Evolutionary conservation across 2,329 filamentous ascomycete genomes (phyloP).

Genomic region (Tolypocladium tundrense): DNA sequence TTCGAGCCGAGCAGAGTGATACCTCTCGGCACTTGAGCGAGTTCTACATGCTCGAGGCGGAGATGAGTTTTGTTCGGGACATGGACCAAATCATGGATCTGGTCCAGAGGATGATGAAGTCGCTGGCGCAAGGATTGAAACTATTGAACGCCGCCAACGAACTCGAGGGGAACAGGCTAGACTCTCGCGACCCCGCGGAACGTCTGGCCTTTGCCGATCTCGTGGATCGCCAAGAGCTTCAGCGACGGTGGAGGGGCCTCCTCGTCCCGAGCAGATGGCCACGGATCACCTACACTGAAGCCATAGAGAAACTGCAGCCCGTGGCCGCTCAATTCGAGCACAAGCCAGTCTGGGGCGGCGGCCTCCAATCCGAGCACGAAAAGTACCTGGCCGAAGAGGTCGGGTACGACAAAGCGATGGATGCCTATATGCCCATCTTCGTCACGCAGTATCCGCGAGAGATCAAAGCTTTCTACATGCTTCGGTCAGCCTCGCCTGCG

Average conservation of each 20-base stretch:
- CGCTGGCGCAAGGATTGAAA: conserved; percentile 29
- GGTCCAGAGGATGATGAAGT: conserved; percentile 68
- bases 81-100: conserved; percentile 65
- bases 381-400: conserved; percentile 66
- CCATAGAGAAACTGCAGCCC: conserved; percentile 57
- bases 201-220: conserved; percentile 32
- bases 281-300: conserved; percentile 72
- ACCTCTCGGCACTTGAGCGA: conserved; percentile 91
- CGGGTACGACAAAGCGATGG: conserved; percentile 36
- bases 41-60: conserved; percentile 97
- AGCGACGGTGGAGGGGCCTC: conserved; percentile 63
- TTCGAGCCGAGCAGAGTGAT: conserved; percentile 87
- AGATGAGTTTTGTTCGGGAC: conserved; percentile 67
- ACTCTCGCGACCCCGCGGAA: conserved; percentile 28
- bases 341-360: conserved; percentile 58
- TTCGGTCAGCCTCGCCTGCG: conserved; percentile 20
- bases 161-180: conserved; percentile 25
- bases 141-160: conserved; percentile 33
- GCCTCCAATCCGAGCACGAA: conserved; percentile 87
- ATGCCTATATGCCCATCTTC: conserved; percentile 60
- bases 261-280: conserved; percentile 51
- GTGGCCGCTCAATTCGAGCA: conserved; percentile 56
- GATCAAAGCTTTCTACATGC: conserved; percentile 81
- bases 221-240: conserved; percentile 36
- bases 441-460: conserved; percentile 84